Evolutionary conservation across 345 rosid genomes (phyloP), one percentile per base, ranked within the genome.

Genomic region (Salix purpurea): DNA sequence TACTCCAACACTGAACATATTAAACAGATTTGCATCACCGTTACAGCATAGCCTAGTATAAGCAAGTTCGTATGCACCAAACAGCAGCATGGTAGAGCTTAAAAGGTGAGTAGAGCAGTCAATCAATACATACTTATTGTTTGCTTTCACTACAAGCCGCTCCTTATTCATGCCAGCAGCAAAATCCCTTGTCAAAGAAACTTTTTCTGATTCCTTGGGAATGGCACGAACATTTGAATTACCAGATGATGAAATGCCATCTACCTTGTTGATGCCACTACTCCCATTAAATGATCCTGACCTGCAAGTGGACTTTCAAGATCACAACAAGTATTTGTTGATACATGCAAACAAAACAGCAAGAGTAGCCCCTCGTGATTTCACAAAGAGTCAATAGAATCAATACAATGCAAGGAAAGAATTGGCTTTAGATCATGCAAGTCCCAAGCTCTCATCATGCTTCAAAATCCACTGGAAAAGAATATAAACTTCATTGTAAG

Each of bases 131-230:
- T 86, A 88, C 91, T 80, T 86, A 75, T 82, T 79, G 65, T 80
- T 83, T 72, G 73, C 84, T 82, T 81, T 88, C 24, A 85, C 72
- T 18, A 85, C 9, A 69, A 81, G 70, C 15, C 82, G 82, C 76
- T 87, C 88, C 82, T 87, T 87, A 60, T 64, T 84, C 75, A 84
- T 46, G 30, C 86, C 82, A 69, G 83, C 76, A 37, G 78, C 67
- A 54, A 58, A 65, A 69, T 86, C 89, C 71, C 88, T 85, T 72
- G 86, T 75, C 69, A 79, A 46, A 70, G 89, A 77, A 76, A 74
- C 78, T 81, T 85, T 88, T 42, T 86, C 88, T 62, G 71, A 21
- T 58, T 85, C 89, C 81, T 77, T 88, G 69, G 78, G 66, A 73
- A 80, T 44, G 58, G 69, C 67, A 18, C 88, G 81, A 70, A 37